Percentiles rank a stretch among this genome's conserved stretches.
These are phyloP conservation scores for Ophiocordyceps camponoti-saundersi DNA, from an alignment of 2,329 filamentous ascomycete genomes.

Conservation along the genomic window DNA sequence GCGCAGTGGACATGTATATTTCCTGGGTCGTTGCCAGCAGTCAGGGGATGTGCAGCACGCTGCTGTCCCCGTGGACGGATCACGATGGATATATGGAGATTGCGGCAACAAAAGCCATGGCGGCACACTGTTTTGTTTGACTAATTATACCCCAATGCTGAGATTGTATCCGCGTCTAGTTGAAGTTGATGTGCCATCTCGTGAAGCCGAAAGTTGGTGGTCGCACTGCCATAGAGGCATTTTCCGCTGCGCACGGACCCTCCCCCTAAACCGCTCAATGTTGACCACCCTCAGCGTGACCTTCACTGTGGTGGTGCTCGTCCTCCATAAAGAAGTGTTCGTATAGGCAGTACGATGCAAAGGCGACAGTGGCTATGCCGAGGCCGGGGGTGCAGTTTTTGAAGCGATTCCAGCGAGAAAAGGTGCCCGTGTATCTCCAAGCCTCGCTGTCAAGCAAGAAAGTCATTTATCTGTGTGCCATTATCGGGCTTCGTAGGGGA, in stretches of 20 bases:
- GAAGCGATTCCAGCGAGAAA: conserved; percentile 81
- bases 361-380: conserved; percentile 82
- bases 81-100: not conserved
- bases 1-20: conserved; percentile 3
- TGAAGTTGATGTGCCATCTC: too few relatives aligned
- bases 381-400: conserved; percentile 75
- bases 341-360: conserved; percentile 75
- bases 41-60: not conserved
- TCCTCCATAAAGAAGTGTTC: conserved; percentile 77
- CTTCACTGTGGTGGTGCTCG: conserved; percentile 39
- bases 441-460: conserved; percentile 49
- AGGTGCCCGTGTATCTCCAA: conserved; percentile 85
- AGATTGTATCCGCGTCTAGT: not conserved
- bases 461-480: not conserved
- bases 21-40: not conserved
- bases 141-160: conserved; percentile 1
- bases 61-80: not conserved
- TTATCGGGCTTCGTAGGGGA: not conserved
- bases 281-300: conserved; percentile 17
- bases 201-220: not conserved
- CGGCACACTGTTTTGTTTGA: not conserved
- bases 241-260: not conserved
- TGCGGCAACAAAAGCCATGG: not conserved
- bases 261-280: conserved; percentile 1
- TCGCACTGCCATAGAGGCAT: too few relatives aligned